phyloP scores from a whole-genome alignment of 208 protist genomes.

The Trypanosoma scelopori region DNA sequence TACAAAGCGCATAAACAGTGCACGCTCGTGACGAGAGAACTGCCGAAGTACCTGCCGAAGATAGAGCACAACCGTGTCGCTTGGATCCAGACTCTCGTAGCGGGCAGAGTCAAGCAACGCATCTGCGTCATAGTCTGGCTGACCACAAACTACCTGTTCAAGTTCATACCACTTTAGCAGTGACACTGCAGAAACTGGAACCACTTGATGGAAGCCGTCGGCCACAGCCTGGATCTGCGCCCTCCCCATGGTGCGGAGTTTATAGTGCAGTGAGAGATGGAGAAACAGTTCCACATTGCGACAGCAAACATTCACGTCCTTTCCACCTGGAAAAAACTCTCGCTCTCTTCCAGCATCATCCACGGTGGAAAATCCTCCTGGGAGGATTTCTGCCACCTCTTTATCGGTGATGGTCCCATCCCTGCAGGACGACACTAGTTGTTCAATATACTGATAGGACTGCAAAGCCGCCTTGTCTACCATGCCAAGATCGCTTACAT shows the following conservation, averaged over 20 bases:
- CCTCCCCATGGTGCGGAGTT: conserved; percentile 45
- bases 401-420: conserved; percentile 26
- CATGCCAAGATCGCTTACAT: conserved; percentile 53
- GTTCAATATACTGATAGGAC: conserved; percentile 61
- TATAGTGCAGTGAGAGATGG: conserved; percentile 47
- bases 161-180: conserved; percentile 90
- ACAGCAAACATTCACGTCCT: conserved; percentile 42
- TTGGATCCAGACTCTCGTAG: conserved; percentile 68
- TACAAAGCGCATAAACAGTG: conserved; percentile 91
- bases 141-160: conserved; percentile 89
- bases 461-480: conserved; percentile 54
- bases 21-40: conserved; percentile 81
- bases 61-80: conserved; percentile 63
- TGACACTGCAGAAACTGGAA: conserved; percentile 66
- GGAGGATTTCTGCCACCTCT: conserved; percentile 54
- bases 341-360: conserved; percentile 51
- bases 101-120: conserved; percentile 75
- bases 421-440: conserved; percentile 15
- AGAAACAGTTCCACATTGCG: conserved; percentile 71
- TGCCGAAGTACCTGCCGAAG: conserved; percentile 77
- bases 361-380: conserved; percentile 66
- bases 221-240: conserved; percentile 66
- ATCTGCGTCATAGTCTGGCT: conserved; percentile 88
- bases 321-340: conserved; percentile 46
- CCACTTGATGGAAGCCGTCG: conserved; percentile 86